phyloP scores from a whole-genome alignment of 352 stramenopile genomes.

The Peronospora belbahrii region DNA sequence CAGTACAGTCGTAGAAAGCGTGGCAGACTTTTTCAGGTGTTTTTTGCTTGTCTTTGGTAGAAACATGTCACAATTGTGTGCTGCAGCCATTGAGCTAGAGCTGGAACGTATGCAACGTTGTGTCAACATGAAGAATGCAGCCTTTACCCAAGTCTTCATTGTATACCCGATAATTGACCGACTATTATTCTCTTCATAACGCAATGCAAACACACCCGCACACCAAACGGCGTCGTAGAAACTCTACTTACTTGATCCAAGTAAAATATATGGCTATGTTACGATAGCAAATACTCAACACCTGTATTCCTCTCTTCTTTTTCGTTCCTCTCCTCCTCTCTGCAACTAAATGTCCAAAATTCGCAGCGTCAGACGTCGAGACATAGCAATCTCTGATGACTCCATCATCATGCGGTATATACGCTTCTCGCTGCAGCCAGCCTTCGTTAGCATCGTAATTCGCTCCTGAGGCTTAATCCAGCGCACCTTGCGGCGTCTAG shows the following conservation, averaged over 20 bases:
- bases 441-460: slow-evolving; percentile 56
- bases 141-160: not conserved
- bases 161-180: not conserved
- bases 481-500: slow-evolving; percentile 37
- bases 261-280: slow-evolving; percentile 22
- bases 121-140: slow-evolving; percentile 10
- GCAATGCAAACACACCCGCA: slow-evolving; percentile 2
- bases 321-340: not conserved
- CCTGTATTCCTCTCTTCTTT: not conserved
- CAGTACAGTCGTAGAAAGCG: too few species aligned
- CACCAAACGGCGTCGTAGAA: not conserved
- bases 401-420: slow-evolving; percentile 69
- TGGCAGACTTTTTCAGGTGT: too few species aligned
- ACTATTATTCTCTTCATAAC: slow-evolving; percentile 10
- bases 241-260: not conserved
- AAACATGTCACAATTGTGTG: slow-evolving; percentile 32
- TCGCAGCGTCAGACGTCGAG: slow-evolving; percentile 35
- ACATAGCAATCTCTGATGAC: slow-evolving; percentile 60
- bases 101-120: slow-evolving; percentile 74
- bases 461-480: slow-evolving; percentile 60
- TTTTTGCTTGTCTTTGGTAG: slow-evolving; percentile 55
- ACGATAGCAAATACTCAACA: not conserved
- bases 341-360: slow-evolving; percentile 26
- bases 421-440: slow-evolving; percentile 52
- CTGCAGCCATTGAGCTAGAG: slow-evolving; percentile 70